phyloP scores from a whole-genome alignment of 2,329 filamentous ascomycete genomes.

The Aspergillus pseudotamarii region DNA sequence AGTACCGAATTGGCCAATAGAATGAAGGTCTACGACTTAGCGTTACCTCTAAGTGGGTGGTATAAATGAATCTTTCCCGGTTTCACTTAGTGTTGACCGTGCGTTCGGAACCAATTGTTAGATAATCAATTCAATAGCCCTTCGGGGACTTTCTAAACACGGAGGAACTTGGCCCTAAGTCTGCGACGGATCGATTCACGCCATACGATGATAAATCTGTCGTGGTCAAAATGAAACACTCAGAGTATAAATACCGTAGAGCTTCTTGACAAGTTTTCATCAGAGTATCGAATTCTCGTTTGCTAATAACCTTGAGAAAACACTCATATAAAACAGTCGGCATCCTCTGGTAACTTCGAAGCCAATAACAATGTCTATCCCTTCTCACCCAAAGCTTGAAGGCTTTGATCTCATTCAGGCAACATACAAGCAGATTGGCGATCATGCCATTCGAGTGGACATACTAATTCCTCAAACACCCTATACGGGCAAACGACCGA shows the following conservation, averaged over 20 bases:
- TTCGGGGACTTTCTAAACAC: background rate
- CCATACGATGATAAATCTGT: background rate
- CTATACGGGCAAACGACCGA: background rate
- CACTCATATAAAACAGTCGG: background rate
- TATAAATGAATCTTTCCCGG: background rate
- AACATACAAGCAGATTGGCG: background rate
- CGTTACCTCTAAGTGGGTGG: too few relatives aligned
- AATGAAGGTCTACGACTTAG: background rate
- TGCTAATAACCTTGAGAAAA: background rate
- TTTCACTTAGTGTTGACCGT: background rate
- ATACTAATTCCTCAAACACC: background rate
- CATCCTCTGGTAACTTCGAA: background rate
- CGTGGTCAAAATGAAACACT: background rate
- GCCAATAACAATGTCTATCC: background rate
- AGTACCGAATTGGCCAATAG: background rate
- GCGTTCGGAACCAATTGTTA: background rate
- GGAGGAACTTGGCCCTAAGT: background rate
- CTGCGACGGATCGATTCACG: background rate
- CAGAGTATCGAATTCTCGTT: background rate
- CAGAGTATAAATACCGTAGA: background rate
- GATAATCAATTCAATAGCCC: background rate
- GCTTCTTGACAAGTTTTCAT: background rate
- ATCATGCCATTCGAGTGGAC: background rate
- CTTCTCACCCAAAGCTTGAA: background rate
- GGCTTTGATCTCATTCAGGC: background rate